These are phyloP conservation scores for Azolla pinnata DNA, from an alignment of 75 land plant genomes.

Conservation along the genomic window DNA sequence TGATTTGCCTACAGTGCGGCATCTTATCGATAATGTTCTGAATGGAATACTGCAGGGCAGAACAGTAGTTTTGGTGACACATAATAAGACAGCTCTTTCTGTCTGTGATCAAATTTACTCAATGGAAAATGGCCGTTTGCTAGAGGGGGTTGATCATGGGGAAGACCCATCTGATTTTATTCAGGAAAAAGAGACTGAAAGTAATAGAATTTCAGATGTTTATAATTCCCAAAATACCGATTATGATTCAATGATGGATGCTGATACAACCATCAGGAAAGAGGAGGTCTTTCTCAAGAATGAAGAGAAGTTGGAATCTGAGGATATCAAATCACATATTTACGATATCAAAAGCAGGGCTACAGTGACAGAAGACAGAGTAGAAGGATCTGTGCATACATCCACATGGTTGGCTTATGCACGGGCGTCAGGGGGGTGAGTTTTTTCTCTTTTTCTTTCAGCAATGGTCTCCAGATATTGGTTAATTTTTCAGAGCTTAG, in stretches of 20 bases:
- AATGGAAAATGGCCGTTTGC: constrained; percentile 14
- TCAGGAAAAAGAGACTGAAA: no score
- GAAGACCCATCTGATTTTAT: no score
- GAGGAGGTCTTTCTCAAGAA: no score
- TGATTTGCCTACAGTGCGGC: constrained; percentile 30
- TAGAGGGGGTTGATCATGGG: constrained; percentile 4
- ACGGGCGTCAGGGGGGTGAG: constrained; percentile 19
- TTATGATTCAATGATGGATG: no score
- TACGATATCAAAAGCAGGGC: constrained; percentile 5
- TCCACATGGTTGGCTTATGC: constrained; percentile 17
- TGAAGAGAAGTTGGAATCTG: no score
- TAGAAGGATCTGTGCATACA: constrained; percentile 14
- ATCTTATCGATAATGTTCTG: constrained; percentile 22
- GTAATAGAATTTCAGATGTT: no score
- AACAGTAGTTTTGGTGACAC: constrained; percentile 21
- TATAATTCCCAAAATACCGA: no score
- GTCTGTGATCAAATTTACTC: constrained; percentile 17
- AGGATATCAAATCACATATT: background rate
- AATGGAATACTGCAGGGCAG: constrained; percentile 20
- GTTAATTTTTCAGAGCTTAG: no score
- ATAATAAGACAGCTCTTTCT: constrained; percentile 17
- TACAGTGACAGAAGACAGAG: constrained; percentile 25
- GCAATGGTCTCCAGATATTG: no score
- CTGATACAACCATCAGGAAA: no score
- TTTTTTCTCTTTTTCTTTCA: no score